Evolutionary conservation across 345 rosid genomes (phyloP).

Genomic region (Anacardium occidentale): DNA sequence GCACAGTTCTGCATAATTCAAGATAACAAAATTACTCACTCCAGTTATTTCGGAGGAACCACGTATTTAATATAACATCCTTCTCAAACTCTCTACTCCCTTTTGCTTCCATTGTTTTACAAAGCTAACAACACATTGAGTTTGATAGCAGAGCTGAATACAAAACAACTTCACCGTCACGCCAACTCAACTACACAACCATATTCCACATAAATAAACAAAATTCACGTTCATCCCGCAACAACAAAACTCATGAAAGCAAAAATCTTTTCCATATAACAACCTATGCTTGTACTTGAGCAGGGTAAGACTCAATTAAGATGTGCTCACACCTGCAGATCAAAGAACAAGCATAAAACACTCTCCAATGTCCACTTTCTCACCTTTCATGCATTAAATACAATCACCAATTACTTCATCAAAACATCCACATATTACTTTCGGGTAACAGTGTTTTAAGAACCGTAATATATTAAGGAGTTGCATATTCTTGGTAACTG

Average conservation of each 20-base stretch:
- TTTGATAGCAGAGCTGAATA: not conserved
- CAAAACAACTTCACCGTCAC: not conserved
- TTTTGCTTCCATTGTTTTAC: not conserved
- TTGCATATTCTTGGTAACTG: too few relatives aligned
- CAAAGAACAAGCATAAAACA: too few relatives aligned
- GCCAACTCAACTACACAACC: not conserved
- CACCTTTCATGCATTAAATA: too few relatives aligned
- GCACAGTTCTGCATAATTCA: conserved; percentile 34
- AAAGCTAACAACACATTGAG: not conserved
- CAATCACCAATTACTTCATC: too few relatives aligned
- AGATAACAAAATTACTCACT: not conserved
- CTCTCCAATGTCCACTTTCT: too few relatives aligned
- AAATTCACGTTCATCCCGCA: not conserved
- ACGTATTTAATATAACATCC: not conserved
- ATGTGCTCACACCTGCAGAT: too few relatives aligned
- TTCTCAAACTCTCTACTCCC: not conserved
- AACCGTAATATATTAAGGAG: too few relatives aligned
- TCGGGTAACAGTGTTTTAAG: too few relatives aligned
- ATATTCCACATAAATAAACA: not conserved
- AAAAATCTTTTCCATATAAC: not conserved
- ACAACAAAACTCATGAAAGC: not conserved
- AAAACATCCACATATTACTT: too few relatives aligned
- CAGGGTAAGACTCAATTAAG: too few relatives aligned
- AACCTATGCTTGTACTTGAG: too few relatives aligned
- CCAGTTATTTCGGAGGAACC: not conserved